Percentiles rank a stretch among this genome's conserved stretches.
Evolutionary conservation across 345 rosid species (phyloP).

Genomic region (Euphorbia lathyris): DNA sequence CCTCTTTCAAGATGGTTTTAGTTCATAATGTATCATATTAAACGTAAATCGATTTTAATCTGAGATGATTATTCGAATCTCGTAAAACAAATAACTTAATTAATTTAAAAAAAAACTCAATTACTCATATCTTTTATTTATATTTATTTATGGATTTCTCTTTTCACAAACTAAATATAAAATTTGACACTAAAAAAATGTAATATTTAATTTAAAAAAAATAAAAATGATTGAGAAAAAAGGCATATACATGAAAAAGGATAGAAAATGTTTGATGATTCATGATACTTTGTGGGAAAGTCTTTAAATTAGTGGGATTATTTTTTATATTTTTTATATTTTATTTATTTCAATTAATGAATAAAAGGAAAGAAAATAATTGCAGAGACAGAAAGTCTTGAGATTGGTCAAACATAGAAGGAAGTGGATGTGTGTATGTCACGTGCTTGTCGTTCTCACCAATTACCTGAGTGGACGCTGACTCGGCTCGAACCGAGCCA

Average conservation of each 20-base stretch:
- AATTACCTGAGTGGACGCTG: background rate
- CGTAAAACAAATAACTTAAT: too few relatives aligned
- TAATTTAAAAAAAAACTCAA: too few relatives aligned
- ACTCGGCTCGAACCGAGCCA: background rate
- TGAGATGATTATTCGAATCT: too few relatives aligned
- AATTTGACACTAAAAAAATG: too few relatives aligned
- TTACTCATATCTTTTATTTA: too few relatives aligned
- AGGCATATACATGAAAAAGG: background rate
- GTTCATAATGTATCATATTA: too few relatives aligned
- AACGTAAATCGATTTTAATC: too few relatives aligned
- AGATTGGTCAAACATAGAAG: conserved; percentile 2
- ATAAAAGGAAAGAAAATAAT: background rate
- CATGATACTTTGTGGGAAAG: background rate
- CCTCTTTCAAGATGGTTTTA: too few relatives aligned
- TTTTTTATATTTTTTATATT: too few relatives aligned
- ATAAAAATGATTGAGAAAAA: background rate
- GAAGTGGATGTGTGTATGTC: background rate
- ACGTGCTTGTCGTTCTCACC: conserved; percentile 10
- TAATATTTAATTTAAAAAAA: too few relatives aligned
- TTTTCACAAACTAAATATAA: too few relatives aligned
- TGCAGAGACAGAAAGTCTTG: background rate
- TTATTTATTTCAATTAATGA: background rate
- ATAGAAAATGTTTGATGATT: background rate
- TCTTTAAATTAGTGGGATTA: background rate
- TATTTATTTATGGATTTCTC: too few relatives aligned